Base-by-base conservation (phyloP, 1,139 yeast species). In the Magnusiomyces paraingens region DNA sequence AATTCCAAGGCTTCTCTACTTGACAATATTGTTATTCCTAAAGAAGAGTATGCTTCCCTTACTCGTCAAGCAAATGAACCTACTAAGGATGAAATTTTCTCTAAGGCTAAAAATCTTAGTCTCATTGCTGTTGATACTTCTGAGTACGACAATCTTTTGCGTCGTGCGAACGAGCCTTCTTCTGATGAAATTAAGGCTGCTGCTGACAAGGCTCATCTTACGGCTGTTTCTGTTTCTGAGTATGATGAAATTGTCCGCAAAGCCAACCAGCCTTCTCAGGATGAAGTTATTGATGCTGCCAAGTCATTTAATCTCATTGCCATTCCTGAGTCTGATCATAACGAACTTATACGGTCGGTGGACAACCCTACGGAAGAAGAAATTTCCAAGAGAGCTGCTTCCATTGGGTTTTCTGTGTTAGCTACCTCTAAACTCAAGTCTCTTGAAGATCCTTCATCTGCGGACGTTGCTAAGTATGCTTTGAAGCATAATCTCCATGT, bases 391-490 rank as follows among this genome's bases (percentile, higher is more conserved):
- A 68, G 67, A 52, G 75, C 73, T 1, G 44, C 53, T 3, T 61
- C 55, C 12, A 55, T 66, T 11, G 70, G 69, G 4, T 58, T 69
- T 54, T 58, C 67, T 36, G 66, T 71, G 3, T 45, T 73, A 1
- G 54, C 70, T 18, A 55, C 48, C 43, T 18, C 50, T 29, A 38
- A 52, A 11, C 50, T 51, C 32, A 48, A 49, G 18, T 38, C 55
- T 15, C 49, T 53, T 14, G 26, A 45, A 10, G 50, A 50, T 14
- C 56, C 56, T 2, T 26, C 53, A 3, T 44, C 50, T 11, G 45
- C 39, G 11, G 56, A 53, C 20, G 38, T 53, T 17, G 12, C 36
- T 8, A 21, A 36, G 20, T 52, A 53, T 41, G 57, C 57, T 4
- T n/a, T 47, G 6, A 18, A 32, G 17, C 50, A 47, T 17, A 44